Evolutionary conservation across 2,329 filamentous ascomycete species (phyloP).

Genomic region (Coniella vitis): DNA sequence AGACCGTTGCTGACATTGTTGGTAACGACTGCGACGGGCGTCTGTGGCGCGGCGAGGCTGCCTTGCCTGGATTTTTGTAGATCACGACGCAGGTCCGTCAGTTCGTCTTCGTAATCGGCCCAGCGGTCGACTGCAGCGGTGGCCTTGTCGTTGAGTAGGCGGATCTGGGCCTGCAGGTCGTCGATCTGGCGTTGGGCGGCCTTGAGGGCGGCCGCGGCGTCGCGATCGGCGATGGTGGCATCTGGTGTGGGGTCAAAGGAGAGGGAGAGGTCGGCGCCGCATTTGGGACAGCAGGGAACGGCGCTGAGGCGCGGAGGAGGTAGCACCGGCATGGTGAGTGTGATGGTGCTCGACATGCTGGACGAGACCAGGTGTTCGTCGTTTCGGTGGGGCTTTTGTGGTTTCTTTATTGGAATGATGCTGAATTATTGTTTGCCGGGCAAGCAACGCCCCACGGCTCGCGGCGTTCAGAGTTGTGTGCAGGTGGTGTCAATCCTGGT

Average conservation of each 20-base stretch:
- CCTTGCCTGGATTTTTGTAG: conserved; percentile 20
- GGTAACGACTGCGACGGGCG: conserved; percentile 13
- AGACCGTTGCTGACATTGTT: conserved; percentile 18
- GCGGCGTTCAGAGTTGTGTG: too few species aligned
- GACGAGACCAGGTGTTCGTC: not conserved
- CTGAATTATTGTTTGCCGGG: too few species aligned
- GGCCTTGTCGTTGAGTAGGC: conserved; percentile 63
- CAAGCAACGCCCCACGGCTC: too few species aligned
- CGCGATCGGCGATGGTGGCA: conserved; percentile 22
- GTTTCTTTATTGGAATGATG: too few species aligned
- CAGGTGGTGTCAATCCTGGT: too few species aligned
- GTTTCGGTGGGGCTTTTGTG: too few species aligned
- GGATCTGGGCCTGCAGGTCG: conserved; percentile 66
- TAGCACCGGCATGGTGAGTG: conserved; percentile 28
- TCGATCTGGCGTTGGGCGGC: conserved; percentile 54
- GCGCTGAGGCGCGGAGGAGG: conserved; percentile 18
- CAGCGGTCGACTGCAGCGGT: conserved; percentile 56
- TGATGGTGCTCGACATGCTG: conserved; percentile 25
- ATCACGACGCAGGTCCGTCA: conserved; percentile 48
- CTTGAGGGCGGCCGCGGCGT: conserved; percentile 37
- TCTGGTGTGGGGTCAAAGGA: conserved; percentile 29
- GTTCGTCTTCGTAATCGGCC: conserved; percentile 77
- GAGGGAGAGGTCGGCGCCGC: conserved; percentile 35
- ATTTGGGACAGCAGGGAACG: conserved; percentile 42
- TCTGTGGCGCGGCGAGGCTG: conserved; percentile 18